Base-by-base conservation (phyloP, 2,329 filamentous ascomycete genomes). In the Xylariaceae sp. region DNA sequence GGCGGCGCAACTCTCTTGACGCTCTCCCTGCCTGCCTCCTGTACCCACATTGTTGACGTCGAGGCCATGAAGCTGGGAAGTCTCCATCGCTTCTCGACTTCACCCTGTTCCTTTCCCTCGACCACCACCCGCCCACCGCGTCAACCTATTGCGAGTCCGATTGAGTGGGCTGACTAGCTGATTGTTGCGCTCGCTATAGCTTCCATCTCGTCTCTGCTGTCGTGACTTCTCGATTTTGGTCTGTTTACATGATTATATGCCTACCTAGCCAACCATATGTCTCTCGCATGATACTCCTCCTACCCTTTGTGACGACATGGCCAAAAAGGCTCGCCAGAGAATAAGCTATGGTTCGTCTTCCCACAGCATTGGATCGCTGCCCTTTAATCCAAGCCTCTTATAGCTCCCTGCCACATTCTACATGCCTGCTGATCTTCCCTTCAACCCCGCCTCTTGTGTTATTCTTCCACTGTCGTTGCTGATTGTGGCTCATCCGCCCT, bases 281-380 rank as follows among this genome's bases (percentile, higher is more conserved):
- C 33, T 18, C 21, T 44, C 37, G 38, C 40, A 52, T 52, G 50
- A 48, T 34, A 40, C 36, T 36, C 43, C 34, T 41, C 26, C 34
- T 28, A 29, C 31, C 29, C 36, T 31, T 41, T 42, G 24, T 44
- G 41, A 50, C 56, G 58, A 48, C 48, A 81, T 81, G 76, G 74
- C 76, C 65, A 77, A 74, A 59, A 81, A 79, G 67, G 71, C 73
- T 56, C 76, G 73, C 59, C 76, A 81, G 64, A 74, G 76, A 64
- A 78, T 81, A 66, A 79, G 76, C 60, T 81, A 81, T 66, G 76
- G 77, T 81, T 60, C 52, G 71, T 65, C n/a, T 40, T 26, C 28
- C 40, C 36, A 30, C 26, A 17, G 27, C 35, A 29, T 21, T 31
- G 27, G 19, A 7, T 28, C 27, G 3, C 13, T 8, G 15, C 35